Evolutionary conservation across 2,329 filamentous ascomycete species (phyloP), one percentile per base, ranked within the genome.

Genomic region (Chaetomiaceae sp.): DNA sequence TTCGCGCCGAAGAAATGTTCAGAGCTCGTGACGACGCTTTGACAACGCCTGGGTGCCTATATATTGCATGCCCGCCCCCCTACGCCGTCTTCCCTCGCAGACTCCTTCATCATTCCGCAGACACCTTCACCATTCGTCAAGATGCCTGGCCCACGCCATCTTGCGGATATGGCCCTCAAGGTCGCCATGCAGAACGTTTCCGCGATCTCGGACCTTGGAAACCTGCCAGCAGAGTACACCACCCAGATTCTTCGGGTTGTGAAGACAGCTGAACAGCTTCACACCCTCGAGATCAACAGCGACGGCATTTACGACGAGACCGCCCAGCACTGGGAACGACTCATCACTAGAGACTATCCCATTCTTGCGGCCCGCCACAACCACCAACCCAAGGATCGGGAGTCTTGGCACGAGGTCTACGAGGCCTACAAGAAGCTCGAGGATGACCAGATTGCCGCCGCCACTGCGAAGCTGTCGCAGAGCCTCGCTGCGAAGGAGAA

Each of bases 401-500:
- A 71, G 29, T 81, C 80, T 49, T 96, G 89, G 89, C 80, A 83
- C 61, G 80, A 84, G 45, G 74, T 94, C 12, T 96, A 94, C 68
- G 70, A 75, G 53, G 79, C 81, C 52, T 83, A 90, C 60, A 74
- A 78, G 53, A 71, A 70, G 34, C 71, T 83, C 51, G 75, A 81
- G 30, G 69, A 78, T 27, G 67, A 73, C 42, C 72, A 78, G 42
- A 72, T 84, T 7, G 70, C 72, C 4, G 69, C 71, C 18, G 81
- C 83, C 54, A 74, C 79, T 48, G 74, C 72, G 49, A 71, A 70
- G 43, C 69, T 88, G 46, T 76, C 71, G 56, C 71, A 70, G 38
- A 74, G 76, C 34, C 67, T 84, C 37, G 72, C 74, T 12, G 76
- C 73, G 12, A 71, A 84, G 51, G 73, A 75, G 57, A 68, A 78